Conservation (phyloP, 2,329 filamentous ascomycete genomes). For the Arthroderma sp. region DNA sequence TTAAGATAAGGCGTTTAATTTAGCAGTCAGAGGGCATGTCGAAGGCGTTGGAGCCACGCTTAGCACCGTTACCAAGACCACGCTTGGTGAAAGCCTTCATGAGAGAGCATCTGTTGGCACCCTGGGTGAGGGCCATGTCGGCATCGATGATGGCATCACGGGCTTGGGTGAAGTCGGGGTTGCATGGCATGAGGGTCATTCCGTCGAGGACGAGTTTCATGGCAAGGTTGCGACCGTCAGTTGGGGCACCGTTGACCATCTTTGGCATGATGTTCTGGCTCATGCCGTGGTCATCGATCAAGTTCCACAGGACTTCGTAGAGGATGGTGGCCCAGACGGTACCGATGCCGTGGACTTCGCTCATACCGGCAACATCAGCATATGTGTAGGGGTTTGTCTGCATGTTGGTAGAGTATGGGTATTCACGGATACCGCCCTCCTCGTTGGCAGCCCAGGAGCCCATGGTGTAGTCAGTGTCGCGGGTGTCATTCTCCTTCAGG, state of each 20-base stretch:
- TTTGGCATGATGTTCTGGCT: conserved; percentile 6
- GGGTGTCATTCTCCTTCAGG: conserved; percentile 10
- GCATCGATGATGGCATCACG: conserved; percentile 14
- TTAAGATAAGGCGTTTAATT: neutral
- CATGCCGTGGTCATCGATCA: conserved; percentile 14
- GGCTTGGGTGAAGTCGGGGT: conserved; percentile 13
- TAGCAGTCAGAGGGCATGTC: conserved; percentile 5
- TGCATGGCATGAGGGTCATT: conserved; percentile 14
- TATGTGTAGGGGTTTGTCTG: conserved; percentile 12
- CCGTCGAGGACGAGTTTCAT: conserved; percentile 14
- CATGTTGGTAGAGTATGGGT: conserved; percentile 12
- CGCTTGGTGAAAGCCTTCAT: conserved; percentile 13
- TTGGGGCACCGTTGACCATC: conserved; percentile 9
- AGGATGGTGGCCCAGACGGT: conserved; percentile 13
- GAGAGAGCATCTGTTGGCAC: conserved; percentile 10
- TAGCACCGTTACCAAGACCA: conserved; percentile 7
- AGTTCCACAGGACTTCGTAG: conserved; percentile 13
- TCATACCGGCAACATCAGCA: conserved; percentile 6
- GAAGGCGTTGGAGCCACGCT: conserved; percentile 6
- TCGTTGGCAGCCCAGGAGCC: conserved; percentile 10
- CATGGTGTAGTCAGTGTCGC: conserved; percentile 12
- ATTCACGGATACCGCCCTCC: conserved; percentile 10
- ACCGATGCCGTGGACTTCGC: conserved; percentile 10
- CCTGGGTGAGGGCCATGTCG: conserved; percentile 11
- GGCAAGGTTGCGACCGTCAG: conserved; percentile 10